phyloP scores from a whole-genome alignment of 257 asterid species.

The Fraxinus pennsylvanica region DNA sequence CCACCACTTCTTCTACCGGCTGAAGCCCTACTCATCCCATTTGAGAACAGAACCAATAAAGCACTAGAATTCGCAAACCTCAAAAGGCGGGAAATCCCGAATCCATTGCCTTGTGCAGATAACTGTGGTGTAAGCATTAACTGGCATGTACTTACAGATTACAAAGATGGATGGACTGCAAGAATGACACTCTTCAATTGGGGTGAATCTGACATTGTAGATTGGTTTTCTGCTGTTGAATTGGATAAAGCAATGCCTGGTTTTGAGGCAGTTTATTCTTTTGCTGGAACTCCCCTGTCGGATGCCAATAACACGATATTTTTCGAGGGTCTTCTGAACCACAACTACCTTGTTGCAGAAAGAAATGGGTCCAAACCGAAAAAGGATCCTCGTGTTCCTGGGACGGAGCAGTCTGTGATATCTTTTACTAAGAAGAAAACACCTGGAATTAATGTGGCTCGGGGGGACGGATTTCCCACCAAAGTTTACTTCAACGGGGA shows the following conservation, averaged over 20 bases:
- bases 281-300: conserved; percentile 47
- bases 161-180: conserved; percentile 58
- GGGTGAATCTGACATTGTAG: conserved; percentile 43
- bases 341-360: conserved; percentile 48
- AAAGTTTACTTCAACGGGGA: conserved; percentile 77
- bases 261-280: conserved; percentile 53
- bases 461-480: conserved; percentile 68
- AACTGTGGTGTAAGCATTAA: conserved; percentile 71
- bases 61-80: conserved; percentile 28
- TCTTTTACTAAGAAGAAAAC: conserved; percentile 59
- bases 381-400: conserved; percentile 65
- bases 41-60: conserved; percentile 51
- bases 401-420: conserved; percentile 57
- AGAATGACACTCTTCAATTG: conserved; percentile 71
- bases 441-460: conserved; percentile 47
- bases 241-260: conserved; percentile 53
- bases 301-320: conserved; percentile 44
- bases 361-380: conserved; percentile 53
- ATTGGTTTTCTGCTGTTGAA: conserved; percentile 68
- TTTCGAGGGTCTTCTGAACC: conserved; percentile 47
- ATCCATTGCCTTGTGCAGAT: conserved; percentile 69
- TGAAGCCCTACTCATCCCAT: conserved; percentile 59
- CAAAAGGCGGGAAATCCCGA: conserved; percentile 34
- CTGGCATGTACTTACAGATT: conserved; percentile 68
- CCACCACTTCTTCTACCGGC: conserved; percentile 58